Base-by-base conservation (phyloP, 1,284 basidiomycete species). In the Ganoderma lucidum region DNA sequence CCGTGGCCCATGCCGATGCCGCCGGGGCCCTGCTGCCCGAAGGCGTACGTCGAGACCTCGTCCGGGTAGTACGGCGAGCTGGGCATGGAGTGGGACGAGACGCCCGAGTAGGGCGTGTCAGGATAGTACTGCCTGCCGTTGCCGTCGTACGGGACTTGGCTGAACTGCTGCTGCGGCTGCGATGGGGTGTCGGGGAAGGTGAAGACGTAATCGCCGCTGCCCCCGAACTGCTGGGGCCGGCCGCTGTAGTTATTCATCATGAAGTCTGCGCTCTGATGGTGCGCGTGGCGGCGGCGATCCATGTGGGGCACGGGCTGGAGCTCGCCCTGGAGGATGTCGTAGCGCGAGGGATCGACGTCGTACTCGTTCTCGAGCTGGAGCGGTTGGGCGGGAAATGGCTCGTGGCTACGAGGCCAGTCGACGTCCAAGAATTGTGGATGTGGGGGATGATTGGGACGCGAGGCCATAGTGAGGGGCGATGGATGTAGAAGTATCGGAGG, bases 401-500 rank as follows among this genome's bases (percentile, higher is more conserved):
- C 67, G 44, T 71, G 71, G 51, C 62, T 68, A 58, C 71, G 73
- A 19, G 75, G 69, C 76, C 77, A 78, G 62, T 73, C 71, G 10
- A 74, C 66, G 61, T 71, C 70, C 35, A 73, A 63, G 56, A 86
- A 85, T 83, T 68, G 80, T 79, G 42, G 81, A 83, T 55, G 75
- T 85, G 23, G 67, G 86, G 83, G 67, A 74, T 81, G 58, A 73
- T 80, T 48, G 68, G 80, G 23, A 68, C 88, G 17, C 82, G 83
- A 85, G 45, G 78, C 80, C 39, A 82, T 85, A 44, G 64, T 77
- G n/a, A 71, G n/a, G 9, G 23, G 23, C 3, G 6, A 37, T 14
- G 58, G 58, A 60, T 37, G 58, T 41, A n/a, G 23, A 60, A 6
- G 35, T 14, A 23, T 17, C 10, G 58, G 74, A 10, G 79, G 19